Conservation (phyloP, 1,284 basidiomycete species). For the Mycosarcoma mackinlayi region DNA sequence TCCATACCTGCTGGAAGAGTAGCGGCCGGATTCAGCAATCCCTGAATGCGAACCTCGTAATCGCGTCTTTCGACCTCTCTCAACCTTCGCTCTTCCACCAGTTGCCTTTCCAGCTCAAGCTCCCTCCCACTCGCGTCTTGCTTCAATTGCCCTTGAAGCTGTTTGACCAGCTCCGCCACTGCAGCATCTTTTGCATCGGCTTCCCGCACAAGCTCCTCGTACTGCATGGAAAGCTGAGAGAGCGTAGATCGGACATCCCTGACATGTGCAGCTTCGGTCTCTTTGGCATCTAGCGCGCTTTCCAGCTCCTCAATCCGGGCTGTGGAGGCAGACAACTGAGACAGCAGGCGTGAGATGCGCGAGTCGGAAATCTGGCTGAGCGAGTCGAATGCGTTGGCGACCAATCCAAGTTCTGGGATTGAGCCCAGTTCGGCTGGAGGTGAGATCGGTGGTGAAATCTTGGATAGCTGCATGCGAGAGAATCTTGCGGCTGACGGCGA, state of each 20-base stretch:
- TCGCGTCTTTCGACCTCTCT: constrained; percentile 34
- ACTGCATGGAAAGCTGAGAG: constrained; percentile 13
- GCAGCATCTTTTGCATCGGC: constrained; percentile 20
- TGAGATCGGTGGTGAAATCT: neutral
- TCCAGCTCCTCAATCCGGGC: constrained; percentile 21
- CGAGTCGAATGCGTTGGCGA: constrained; percentile 22
- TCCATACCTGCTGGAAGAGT: no score
- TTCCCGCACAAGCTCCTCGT: constrained; percentile 20
- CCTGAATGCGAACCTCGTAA: constrained; percentile 32
- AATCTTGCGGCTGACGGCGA: constrained; percentile 32
- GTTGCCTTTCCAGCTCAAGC: constrained; percentile 9
- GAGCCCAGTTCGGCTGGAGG: neutral
- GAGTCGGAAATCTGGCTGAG: constrained; percentile 12
- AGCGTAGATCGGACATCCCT: constrained; percentile 14
- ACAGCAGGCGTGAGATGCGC: constrained; percentile 16
- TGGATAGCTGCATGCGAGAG: constrained; percentile 22
- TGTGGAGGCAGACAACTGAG: constrained; percentile 24
- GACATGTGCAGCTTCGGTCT: constrained; percentile 7
- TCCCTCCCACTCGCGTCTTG: neutral
- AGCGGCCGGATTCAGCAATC: neutral
- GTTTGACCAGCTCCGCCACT: constrained; percentile 9
- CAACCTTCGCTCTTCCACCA: constrained; percentile 29
- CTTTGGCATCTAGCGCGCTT: constrained; percentile 9
- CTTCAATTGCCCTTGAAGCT: constrained; percentile 4
- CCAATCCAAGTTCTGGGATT: constrained; percentile 4